A percentile compares a stretch with the other conserved stretches of the same genome.
Evolutionary conservation across 2,329 filamentous ascomycete species (phyloP).

Genomic region (Aquanectria penicillioides): DNA sequence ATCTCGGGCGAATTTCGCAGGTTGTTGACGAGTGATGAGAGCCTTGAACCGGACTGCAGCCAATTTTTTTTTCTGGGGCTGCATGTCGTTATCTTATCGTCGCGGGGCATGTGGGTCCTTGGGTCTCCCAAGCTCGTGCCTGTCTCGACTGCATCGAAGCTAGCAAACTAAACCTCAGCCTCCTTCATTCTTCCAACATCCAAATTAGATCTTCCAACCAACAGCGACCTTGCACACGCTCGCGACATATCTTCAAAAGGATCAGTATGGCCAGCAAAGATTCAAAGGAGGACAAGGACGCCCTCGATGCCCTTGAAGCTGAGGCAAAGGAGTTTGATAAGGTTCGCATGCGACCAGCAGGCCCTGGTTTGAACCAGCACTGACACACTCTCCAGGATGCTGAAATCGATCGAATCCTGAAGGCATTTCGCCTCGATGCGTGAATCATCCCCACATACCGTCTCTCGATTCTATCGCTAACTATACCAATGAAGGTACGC

Average conservation of each 20-base stretch:
- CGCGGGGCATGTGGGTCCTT: constrained; percentile 42
- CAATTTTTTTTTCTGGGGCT: constrained; percentile 45
- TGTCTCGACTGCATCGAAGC: constrained; percentile 1
- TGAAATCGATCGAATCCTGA: constrained; percentile 93
- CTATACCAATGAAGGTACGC: constrained; percentile 75
- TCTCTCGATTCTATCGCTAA: constrained; percentile 12
- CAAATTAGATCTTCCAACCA: background rate
- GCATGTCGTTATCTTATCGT: constrained; percentile 52
- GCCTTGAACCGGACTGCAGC: constrained; percentile 23
- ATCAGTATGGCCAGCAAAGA: constrained; percentile 50
- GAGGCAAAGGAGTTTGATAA: constrained; percentile 94
- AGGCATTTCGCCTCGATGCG: constrained; percentile 81
- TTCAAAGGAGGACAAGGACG: constrained; percentile 72
- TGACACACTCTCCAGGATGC: constrained; percentile 72
- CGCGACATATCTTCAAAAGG: background rate
- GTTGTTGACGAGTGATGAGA: constrained; percentile 17
- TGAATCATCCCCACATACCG: constrained; percentile 37
- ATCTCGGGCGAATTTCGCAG: constrained; percentile 17
- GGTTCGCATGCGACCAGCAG: constrained; percentile 56
- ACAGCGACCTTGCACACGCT: background rate
- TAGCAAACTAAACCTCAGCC: background rate
- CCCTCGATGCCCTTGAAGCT: constrained; percentile 81
- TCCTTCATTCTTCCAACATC: constrained; percentile 18
- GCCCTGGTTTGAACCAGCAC: constrained; percentile 17
- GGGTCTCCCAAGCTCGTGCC: constrained; percentile 19